Conservation (phyloP, 495 filamentous ascomycete species). For the Penicillium nucicola region DNA sequence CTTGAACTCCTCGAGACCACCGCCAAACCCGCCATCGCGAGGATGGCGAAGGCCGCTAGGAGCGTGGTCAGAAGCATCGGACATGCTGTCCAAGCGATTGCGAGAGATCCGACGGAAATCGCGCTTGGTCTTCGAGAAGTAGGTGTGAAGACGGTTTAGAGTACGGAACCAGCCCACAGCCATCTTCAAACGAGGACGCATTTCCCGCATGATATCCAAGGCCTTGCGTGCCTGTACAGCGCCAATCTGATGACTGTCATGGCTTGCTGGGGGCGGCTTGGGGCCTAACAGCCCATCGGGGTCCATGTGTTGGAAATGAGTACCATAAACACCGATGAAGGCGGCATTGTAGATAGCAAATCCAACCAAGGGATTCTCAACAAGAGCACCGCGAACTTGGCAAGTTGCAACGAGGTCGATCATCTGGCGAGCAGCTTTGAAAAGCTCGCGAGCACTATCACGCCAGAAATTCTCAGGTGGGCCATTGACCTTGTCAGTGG, state of each 20-base stretch:
- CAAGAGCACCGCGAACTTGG: conserved; percentile 64
- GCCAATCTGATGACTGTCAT: conserved; percentile 28
- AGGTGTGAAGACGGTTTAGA: conserved; percentile 64
- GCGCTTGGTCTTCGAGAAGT: conserved; percentile 61
- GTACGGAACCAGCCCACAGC: conserved; percentile 67
- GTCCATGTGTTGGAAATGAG: conserved; percentile 79
- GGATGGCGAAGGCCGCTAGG: conserved; percentile 40
- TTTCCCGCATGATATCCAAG: conserved; percentile 55
- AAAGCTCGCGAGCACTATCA: conserved; percentile 68
- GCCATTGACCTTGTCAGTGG: conserved; percentile 45
- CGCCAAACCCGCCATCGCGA: conserved; percentile 53
- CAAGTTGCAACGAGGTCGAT: conserved; percentile 74
- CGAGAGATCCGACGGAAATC: conserved; percentile 54
- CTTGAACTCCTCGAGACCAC: conserved; percentile 72
- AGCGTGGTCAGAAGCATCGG: conserved; percentile 33
- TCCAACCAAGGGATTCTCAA: conserved; percentile 76
- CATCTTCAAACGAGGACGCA: conserved; percentile 67
- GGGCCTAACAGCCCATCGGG: conserved; percentile 54
- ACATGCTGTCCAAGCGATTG: conserved; percentile 33
- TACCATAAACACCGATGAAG: conserved; percentile 66
- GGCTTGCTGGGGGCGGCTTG: conserved; percentile 18
- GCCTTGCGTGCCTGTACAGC: conserved; percentile 46
- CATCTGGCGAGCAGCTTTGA: conserved; percentile 69
- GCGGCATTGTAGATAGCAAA: conserved; percentile 82
- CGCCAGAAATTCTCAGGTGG: conserved; percentile 66